A percentile compares a stretch with the other conserved stretches of the same genome.
Evolutionary conservation across 2,329 filamentous ascomycete genomes (phyloP).

Genomic region (Beauveria sp.): DNA sequence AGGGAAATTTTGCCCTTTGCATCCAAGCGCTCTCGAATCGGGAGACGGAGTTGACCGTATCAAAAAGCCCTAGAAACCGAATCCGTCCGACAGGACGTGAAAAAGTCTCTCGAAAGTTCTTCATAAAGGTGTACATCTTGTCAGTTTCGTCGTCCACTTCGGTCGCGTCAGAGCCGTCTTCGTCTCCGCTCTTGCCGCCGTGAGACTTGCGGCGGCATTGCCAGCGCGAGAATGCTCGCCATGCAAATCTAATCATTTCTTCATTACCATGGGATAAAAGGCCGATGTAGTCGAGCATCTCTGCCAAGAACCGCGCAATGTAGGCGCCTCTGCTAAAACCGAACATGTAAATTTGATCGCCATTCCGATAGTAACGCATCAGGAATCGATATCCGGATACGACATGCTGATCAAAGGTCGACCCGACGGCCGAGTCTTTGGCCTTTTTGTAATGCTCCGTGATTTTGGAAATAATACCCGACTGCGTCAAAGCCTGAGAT

Average conservation of each 20-base stretch:
- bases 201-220: constrained; percentile 62
- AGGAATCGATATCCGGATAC: constrained; percentile 76
- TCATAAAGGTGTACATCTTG: constrained; percentile 66
- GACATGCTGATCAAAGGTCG: constrained; percentile 74
- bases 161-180: constrained; percentile 29
- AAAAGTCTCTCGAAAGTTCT: constrained; percentile 74
- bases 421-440: constrained; percentile 72
- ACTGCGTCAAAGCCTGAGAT: constrained; percentile 51
- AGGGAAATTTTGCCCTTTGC: constrained; percentile 70
- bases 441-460: constrained; percentile 63
- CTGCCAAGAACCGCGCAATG: constrained; percentile 66
- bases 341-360: constrained; percentile 63
- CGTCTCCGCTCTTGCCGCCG: constrained; percentile 46
- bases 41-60: constrained; percentile 75
- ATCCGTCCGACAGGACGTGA: constrained; percentile 67
- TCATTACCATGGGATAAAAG: constrained; percentile 75
- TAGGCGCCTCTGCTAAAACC: constrained; percentile 69
- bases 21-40: constrained; percentile 71
- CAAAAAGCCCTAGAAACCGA: constrained; percentile 70
- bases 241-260: constrained; percentile 76
- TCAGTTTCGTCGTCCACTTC: constrained; percentile 17
- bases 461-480: constrained; percentile 46
- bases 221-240: constrained; percentile 74
- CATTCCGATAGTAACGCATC: constrained; percentile 62
- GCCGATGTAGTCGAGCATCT: constrained; percentile 80